A percentile compares a stretch with the other conserved stretches of the same genome.
Evolutionary conservation across 331 rosid species (phyloP).

Genomic region (Phaseolus coccineus): DNA sequence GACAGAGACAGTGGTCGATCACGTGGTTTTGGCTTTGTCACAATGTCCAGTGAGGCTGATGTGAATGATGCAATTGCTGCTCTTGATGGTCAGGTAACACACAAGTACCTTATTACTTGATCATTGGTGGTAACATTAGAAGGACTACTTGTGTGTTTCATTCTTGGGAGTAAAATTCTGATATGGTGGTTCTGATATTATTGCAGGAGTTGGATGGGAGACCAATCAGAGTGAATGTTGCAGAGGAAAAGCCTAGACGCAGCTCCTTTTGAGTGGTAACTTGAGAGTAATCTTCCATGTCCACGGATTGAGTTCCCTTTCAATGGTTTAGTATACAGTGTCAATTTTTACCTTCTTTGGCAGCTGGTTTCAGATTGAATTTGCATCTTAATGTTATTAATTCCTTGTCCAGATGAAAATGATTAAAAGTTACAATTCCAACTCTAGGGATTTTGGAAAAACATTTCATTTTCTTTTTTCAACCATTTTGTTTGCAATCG

Average conservation of each 20-base stretch:
- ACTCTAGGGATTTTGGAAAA: slow-evolving; percentile 35
- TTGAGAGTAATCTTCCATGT: slow-evolving; percentile 41
- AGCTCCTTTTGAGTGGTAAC: slow-evolving; percentile 54
- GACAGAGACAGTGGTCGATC: slow-evolving; percentile 97
- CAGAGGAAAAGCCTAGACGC: slow-evolving; percentile 89
- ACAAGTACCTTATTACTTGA: slow-evolving; percentile 25
- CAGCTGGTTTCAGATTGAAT: slow-evolving; percentile 45
- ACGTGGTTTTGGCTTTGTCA: slow-evolving; percentile 97
- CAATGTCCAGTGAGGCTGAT: slow-evolving; percentile 74
- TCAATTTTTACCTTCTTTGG: slow-evolving; percentile 25
- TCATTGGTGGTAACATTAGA: slow-evolving; percentile 19
- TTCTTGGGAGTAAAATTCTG: slow-evolving; percentile 5
- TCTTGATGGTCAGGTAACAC: slow-evolving; percentile 92
- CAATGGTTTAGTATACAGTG: slow-evolving; percentile 40
- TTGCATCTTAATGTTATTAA: slow-evolving; percentile 36
- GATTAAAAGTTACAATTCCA: slow-evolving; percentile 13
- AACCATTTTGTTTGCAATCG: slow-evolving; percentile 14
- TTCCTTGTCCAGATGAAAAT: slow-evolving; percentile 37
- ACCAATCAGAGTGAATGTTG: slow-evolving; percentile 90
- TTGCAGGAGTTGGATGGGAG: slow-evolving; percentile 88
- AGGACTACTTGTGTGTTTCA: slow-evolving; percentile 29
- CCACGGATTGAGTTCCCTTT: slow-evolving; percentile 29
- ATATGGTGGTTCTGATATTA: slow-evolving; percentile 38
- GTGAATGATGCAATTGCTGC: slow-evolving; percentile 94
- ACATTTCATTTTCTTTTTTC: background rate